Evolutionary conservation across 192 early-diverging fungal species (phyloP).

Genomic region (Coemansia sp.): DNA sequence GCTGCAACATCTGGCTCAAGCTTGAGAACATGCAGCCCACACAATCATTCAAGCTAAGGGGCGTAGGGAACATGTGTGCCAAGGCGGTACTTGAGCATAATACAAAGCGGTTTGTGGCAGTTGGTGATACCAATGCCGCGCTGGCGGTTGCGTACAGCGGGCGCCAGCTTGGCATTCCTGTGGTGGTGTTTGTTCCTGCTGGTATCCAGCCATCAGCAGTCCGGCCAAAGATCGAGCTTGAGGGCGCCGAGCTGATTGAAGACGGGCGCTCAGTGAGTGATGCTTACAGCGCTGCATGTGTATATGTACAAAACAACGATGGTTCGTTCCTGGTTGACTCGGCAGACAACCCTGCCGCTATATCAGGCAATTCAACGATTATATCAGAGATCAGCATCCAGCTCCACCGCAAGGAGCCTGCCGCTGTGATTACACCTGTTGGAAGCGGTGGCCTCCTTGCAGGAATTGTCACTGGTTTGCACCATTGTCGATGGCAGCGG

Average conservation of each 20-base stretch:
- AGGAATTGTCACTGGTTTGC: constrained; percentile 65
- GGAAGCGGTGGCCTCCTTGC: constrained; percentile 73
- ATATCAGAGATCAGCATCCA: constrained; percentile 66
- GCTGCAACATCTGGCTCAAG: constrained; percentile 72
- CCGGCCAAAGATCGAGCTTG: constrained; percentile 59
- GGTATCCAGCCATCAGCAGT: constrained; percentile 51
- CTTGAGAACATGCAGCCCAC: constrained; percentile 75
- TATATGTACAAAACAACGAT: constrained; percentile 30
- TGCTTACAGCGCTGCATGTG: constrained; percentile 31
- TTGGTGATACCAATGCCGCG: constrained; percentile 66
- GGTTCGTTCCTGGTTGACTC: constrained; percentile 46
- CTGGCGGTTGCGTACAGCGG: constrained; percentile 68
- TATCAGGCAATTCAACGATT: constrained; percentile 65
- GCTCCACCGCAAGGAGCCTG: constrained; percentile 58
- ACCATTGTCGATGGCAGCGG: constrained; percentile 61
- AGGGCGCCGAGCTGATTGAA: constrained; percentile 58
- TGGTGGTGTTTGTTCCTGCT: constrained; percentile 61
- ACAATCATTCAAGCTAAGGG: constrained; percentile 78
- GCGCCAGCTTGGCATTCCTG: constrained; percentile 60
- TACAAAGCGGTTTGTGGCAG: constrained; percentile 57
- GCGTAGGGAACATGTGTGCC: constrained; percentile 63
- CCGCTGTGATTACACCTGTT: constrained; percentile 64
- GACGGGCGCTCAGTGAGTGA: constrained; percentile 32
- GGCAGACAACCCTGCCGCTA: constrained; percentile 58
- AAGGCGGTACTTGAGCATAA: constrained; percentile 55